Percentiles rank a stretch among this genome's conserved stretches.
phyloP scores from a whole-genome alignment of 805 yeast species.

The Kregervanrija pseudodelftensis region DNA sequence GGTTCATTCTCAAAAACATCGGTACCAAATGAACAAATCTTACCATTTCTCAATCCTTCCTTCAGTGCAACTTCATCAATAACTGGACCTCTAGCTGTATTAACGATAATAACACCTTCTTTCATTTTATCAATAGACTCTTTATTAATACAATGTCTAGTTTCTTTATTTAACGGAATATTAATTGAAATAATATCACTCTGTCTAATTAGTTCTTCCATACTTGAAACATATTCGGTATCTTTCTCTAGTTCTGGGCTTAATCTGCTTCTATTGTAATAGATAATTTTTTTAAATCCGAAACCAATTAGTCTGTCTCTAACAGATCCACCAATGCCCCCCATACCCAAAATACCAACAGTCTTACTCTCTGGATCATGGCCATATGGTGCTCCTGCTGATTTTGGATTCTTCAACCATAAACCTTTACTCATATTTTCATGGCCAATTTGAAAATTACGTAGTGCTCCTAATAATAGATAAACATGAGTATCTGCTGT shows the following conservation, averaged over 20 bases:
- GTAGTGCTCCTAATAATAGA: conserved; percentile 41
- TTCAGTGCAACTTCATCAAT: conserved; percentile 59
- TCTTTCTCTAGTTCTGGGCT: conserved; percentile 56
- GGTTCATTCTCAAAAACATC: conserved; percentile 80
- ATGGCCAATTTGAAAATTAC: conserved; percentile 57
- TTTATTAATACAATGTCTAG: conserved; percentile 61
- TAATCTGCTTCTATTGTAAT: conserved; percentile 62
- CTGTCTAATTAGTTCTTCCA: conserved; percentile 54
- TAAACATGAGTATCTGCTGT: conserved; percentile 55
- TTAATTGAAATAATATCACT: conserved; percentile 71
- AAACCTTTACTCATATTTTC: conserved; percentile 46
- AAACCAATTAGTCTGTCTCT: conserved; percentile 67
- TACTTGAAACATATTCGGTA: conserved; percentile 57
- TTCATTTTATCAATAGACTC: conserved; percentile 65
- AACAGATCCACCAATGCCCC: conserved; percentile 83
- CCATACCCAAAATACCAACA: conserved; percentile 81
- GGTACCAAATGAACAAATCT: conserved; percentile 59
- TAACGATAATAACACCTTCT: conserved; percentile 67
- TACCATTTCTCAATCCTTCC: conserved; percentile 52
- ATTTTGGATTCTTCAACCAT: conserved; percentile 42
- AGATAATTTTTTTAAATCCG: conserved; percentile 63
- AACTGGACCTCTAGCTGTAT: conserved; percentile 90
- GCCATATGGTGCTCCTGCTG: conserved; percentile 55
- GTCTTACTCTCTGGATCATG: conserved; percentile 67
- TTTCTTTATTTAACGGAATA: conserved; percentile 66